These are phyloP conservation scores for Pseudogymnoascus sp. DNA, from an alignment of 2,329 filamentous ascomycete species.

Conservation along the genomic window DNA sequence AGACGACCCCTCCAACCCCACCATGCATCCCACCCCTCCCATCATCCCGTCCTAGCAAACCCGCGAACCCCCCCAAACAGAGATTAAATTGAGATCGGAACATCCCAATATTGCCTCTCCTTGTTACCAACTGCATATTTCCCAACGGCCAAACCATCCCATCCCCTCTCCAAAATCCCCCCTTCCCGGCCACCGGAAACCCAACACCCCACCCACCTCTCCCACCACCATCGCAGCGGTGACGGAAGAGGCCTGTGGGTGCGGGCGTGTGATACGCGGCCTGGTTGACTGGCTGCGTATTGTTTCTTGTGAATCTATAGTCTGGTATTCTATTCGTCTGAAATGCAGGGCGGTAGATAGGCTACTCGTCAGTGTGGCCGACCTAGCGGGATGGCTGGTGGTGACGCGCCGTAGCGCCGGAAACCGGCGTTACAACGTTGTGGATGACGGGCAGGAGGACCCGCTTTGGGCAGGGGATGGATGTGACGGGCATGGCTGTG, in stretches of 20 bases:
- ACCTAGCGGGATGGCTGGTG: not conserved
- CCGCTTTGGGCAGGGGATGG: not conserved
- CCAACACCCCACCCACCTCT: not conserved
- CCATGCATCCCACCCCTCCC: not conserved
- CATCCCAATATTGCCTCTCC: not conserved
- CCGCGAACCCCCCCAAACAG: not conserved
- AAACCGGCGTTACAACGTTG: not conserved
- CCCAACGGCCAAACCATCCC: not conserved
- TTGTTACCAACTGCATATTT: not conserved
- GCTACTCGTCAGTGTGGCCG: not conserved
- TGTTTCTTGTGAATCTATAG: not conserved
- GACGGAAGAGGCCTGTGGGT: not conserved
- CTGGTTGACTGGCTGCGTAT: not conserved
- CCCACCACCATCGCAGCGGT: not conserved
- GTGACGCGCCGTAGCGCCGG: not conserved
- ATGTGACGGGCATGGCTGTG: not conserved
- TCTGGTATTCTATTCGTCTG: not conserved
- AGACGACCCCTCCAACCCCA: not conserved
- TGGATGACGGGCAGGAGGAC: conserved; percentile 3
- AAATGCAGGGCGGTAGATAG: not conserved
- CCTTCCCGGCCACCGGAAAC: not conserved
- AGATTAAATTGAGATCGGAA: not conserved
- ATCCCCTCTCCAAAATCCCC: not conserved
- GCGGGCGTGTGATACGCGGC: not conserved
- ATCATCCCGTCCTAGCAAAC: not conserved